These are phyloP conservation scores for Boletellus ananiceps DNA, from an alignment of 768 basidiomycete genomes.

Conservation along the genomic window DNA sequence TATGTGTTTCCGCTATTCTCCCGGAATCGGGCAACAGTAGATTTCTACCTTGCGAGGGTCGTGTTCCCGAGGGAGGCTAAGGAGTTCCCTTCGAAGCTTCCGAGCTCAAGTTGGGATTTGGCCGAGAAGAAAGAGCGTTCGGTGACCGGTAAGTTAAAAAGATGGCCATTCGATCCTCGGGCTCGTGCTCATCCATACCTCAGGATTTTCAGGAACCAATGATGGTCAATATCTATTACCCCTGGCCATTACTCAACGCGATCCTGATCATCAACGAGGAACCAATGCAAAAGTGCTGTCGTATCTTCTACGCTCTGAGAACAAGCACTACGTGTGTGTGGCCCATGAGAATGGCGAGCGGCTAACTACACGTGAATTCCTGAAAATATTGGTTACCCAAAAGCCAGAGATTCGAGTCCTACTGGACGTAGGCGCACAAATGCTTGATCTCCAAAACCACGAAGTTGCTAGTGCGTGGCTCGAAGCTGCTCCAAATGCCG, in stretches of 20 bases:
- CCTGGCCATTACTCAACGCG: constrained; percentile 22
- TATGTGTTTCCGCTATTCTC: constrained; percentile 33
- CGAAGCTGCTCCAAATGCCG: background rate
- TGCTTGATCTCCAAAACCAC: constrained; percentile 42
- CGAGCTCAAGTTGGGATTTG: constrained; percentile 13
- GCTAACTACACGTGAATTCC: constrained; percentile 20
- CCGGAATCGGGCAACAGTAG: constrained; percentile 19
- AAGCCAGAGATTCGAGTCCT: constrained; percentile 37
- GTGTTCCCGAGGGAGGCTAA: constrained; percentile 43
- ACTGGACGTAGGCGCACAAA: constrained; percentile 51
- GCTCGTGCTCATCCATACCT: background rate
- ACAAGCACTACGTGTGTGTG: constrained; percentile 11
- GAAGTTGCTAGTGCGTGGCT: constrained; percentile 42
- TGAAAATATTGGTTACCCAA: constrained; percentile 30
- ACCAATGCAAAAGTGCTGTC: constrained; percentile 14
- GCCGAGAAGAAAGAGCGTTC: background rate
- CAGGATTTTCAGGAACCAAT: constrained; percentile 37
- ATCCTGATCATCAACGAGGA: constrained; percentile 13
- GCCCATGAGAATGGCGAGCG: background rate
- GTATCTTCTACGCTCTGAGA: constrained; percentile 19
- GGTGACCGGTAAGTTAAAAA: background rate
- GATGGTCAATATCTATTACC: constrained; percentile 35
- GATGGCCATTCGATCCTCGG: background rate
- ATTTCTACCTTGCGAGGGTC: constrained; percentile 44
- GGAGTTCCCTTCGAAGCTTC: constrained; percentile 18